phyloP scores from a whole-genome alignment of 352 stramenopile genomes.

The Bremia lactucae region DNA sequence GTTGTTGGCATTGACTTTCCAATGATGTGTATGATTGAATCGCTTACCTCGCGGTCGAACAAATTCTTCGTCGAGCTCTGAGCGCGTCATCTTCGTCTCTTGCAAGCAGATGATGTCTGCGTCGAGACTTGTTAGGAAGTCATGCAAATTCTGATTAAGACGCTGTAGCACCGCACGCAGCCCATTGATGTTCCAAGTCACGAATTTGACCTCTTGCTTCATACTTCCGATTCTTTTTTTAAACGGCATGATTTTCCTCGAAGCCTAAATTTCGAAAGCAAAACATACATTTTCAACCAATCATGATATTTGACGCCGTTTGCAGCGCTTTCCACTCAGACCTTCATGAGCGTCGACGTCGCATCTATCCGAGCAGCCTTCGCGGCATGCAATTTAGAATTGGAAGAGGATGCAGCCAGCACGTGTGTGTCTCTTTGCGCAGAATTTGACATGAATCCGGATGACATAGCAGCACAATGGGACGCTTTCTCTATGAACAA shows the following conservation, averaged over 20 bases:
- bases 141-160: slow-evolving; percentile 30
- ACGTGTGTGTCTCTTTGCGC: slow-evolving; percentile 59
- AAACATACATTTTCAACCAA: slow-evolving; percentile 14
- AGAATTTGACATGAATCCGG: slow-evolving; percentile 68
- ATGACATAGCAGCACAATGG: slow-evolving; percentile 71
- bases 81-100: slow-evolving; percentile 80
- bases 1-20: slow-evolving; percentile 4
- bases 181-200: slow-evolving; percentile 85
- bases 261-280: too few relatives aligned
- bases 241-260: too few relatives aligned
- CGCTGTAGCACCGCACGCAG: slow-evolving; percentile 65
- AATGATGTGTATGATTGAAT: not conserved
- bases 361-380: slow-evolving; percentile 59
- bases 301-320: slow-evolving; percentile 29
- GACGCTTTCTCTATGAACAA: slow-evolving; percentile 84
- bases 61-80: slow-evolving; percentile 68
- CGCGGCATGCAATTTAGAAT: slow-evolving; percentile 60
- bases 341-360: slow-evolving; percentile 46
- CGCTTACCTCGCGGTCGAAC: slow-evolving; percentile 43
- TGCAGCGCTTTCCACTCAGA: slow-evolving; percentile 5
- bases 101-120: slow-evolving; percentile 78
- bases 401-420: slow-evolving; percentile 50
- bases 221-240: slow-evolving; percentile 2
- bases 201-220: slow-evolving; percentile 27
- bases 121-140: slow-evolving; percentile 44